Conservation (phyloP, 495 filamentous ascomycete species). For the Penicillium salamii region DNA sequence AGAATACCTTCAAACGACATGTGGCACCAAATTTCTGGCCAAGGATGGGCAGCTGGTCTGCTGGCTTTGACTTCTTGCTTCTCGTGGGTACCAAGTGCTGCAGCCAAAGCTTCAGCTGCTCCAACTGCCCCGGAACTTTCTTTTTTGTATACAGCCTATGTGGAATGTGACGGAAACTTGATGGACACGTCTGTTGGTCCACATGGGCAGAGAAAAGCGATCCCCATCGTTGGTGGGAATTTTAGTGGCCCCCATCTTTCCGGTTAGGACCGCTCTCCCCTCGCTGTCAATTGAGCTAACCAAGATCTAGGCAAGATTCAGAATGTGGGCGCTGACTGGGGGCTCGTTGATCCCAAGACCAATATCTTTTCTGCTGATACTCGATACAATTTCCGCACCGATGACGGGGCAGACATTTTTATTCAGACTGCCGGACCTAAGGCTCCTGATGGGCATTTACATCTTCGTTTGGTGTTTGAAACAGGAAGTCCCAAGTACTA, state of each 20-base stretch:
- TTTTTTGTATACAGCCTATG: conserved; percentile 29
- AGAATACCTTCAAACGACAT: background rate
- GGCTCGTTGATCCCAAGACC: conserved; percentile 22
- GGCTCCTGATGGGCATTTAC: conserved; percentile 21
- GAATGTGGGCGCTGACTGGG: conserved; percentile 35
- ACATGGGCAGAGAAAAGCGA: conserved; percentile 21
- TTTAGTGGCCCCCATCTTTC: conserved; percentile 29
- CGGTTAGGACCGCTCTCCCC: conserved; percentile 5
- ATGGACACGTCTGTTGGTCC: conserved; percentile 21
- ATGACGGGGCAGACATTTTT: conserved; percentile 30
- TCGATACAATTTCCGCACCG: conserved; percentile 30
- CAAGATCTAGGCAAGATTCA: conserved; percentile 21
- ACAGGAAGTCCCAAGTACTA: conserved; percentile 30
- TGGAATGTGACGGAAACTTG: conserved; percentile 19
- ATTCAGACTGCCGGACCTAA: conserved; percentile 25
- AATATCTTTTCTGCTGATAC: conserved; percentile 32
- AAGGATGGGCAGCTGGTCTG: background rate
- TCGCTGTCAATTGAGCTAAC: background rate
- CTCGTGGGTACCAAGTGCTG: conserved; percentile 31
- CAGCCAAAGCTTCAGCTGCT: background rate
- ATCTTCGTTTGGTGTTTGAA: conserved; percentile 28
- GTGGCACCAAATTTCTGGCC: background rate
- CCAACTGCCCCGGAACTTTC: conserved; percentile 18
- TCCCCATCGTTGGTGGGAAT: conserved; percentile 33
- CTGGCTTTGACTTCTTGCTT: background rate